Conservation (phyloP, 495 filamentous ascomycete species). For the Symbiotaphrina buchneri region DNA sequence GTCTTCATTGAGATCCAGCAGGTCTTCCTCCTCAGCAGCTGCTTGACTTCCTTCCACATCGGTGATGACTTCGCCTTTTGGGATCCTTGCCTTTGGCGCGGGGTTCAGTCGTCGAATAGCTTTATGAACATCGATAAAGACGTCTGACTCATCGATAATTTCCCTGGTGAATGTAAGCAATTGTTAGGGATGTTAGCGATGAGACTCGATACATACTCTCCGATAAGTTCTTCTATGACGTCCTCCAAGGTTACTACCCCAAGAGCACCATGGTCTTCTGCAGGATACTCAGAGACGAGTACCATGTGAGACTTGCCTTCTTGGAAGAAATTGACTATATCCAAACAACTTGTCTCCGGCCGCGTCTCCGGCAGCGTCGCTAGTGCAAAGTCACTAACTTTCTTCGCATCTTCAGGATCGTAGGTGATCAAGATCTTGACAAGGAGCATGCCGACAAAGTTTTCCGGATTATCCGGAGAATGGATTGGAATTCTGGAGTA, state of each 20-base stretch:
- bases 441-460: slow-evolving; percentile 92
- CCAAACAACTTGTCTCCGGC: slow-evolving; percentile 84
- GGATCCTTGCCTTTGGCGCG: slow-evolving; percentile 35
- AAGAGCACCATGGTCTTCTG: slow-evolving; percentile 68
- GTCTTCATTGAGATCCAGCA: slow-evolving; percentile 4
- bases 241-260: slow-evolving; percentile 93
- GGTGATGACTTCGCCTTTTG: slow-evolving; percentile 33
- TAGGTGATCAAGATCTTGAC: slow-evolving; percentile 98
- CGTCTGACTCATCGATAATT: slow-evolving; percentile 72
- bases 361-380: slow-evolving; percentile 89
- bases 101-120: slow-evolving; percentile 65
- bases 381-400: slow-evolving; percentile 71
- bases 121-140: slow-evolving; percentile 93
- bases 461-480: slow-evolving; percentile 54
- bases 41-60: slow-evolving; percentile 12
- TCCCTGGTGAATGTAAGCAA: slow-evolving; percentile 23
- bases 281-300: slow-evolving; percentile 72
- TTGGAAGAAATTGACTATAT: slow-evolving; percentile 98
- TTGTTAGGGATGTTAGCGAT: slow-evolving; percentile 22
- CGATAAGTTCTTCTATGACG: slow-evolving; percentile 95
- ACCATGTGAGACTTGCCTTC: slow-evolving; percentile 99
- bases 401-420: slow-evolving; percentile 75
- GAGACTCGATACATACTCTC: slow-evolving; percentile 45
- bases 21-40: slow-evolving; percentile 6
- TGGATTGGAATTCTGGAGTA: slow-evolving; percentile 94